Conservation (phyloP, 805 yeast genomes). For the Zygotorulaspora florentina region DNA sequence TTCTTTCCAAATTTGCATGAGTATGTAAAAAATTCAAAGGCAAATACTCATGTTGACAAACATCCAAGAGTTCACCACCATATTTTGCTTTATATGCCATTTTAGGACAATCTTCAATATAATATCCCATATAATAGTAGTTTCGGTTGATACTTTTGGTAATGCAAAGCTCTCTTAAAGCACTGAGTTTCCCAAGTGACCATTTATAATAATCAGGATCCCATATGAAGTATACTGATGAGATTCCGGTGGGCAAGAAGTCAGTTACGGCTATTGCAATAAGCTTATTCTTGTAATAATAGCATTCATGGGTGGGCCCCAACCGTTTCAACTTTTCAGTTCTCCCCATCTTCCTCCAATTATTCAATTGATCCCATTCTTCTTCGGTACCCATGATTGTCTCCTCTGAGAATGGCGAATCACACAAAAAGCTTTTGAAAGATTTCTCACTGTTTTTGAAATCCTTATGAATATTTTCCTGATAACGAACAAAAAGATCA, state of each 20-base stretch:
- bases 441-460: conserved; percentile 42
- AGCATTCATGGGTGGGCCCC: conserved; percentile 79
- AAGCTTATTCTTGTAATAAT: conserved; percentile 56
- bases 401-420: conserved; percentile 50
- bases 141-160: conserved; percentile 38
- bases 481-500: conserved; percentile 62
- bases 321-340: conserved; percentile 22
- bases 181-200: conserved; percentile 75
- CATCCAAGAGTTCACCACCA: conserved; percentile 69
- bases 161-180: conserved; percentile 62
- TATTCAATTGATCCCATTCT: conserved; percentile 29
- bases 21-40: conserved; percentile 18
- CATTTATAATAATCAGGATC: conserved; percentile 70
- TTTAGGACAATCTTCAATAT: conserved; percentile 71
- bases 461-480: conserved; percentile 66
- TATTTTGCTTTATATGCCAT: conserved; percentile 78
- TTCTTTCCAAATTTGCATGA: conserved; percentile 25
- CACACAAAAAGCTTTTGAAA: conserved; percentile 66
- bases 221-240: conserved; percentile 86
- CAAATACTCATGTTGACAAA: conserved; percentile 44
- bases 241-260: conserved; percentile 66
- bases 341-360: conserved; percentile 36
- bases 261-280: conserved; percentile 78
- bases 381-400: conserved; percentile 22
- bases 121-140: conserved; percentile 71